Base-by-base conservation (phyloP, 192 early-diverging fungal species). In the Fimicolochytrium jonesii region DNA sequence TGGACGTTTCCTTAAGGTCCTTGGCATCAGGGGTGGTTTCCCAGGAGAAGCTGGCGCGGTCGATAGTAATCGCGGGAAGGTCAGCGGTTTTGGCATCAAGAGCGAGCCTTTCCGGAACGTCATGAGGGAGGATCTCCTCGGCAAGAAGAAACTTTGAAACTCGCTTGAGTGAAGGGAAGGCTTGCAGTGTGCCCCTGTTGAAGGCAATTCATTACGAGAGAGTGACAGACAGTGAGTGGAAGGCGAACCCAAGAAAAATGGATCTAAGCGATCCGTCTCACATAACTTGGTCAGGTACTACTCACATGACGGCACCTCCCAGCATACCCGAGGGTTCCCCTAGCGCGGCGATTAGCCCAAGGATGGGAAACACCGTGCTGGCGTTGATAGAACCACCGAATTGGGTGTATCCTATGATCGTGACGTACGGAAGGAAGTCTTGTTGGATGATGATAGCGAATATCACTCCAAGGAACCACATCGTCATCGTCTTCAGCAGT, bases 381-480 rank as follows among this genome's bases (percentile, higher is more conserved):
- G 53, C 53, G 17, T 30, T 55, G 53, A 55, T 55, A 4, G 3
- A 15, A n/a, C 53, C 53, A 3, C 53, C 53, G 34, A 55, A 25
- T 18, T 55, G 13, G 33, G 31, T 18, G 32, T 34, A 55, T 13
- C 4, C 10, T 7, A 55, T 25, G 53, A 55, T 55, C 4, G 53
- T 37, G 2, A 55, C 15, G 5, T 30, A 36, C 53, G 30, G 6
- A 9, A 55, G n/a, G 26, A 37, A 33, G 10, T 33, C 35, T 26
- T 36, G 31, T 18, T 55, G 53, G n/a, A 37, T 36, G 34, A 55
- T 55, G 4, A 33, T 34, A 25, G n/a, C 15, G 4, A 25, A 15
- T 7, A 55, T 36, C 11, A 55, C 20, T n/a, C n/a, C n/a, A n/a
- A n/a, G n/a, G 18, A 33, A 33, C 6, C 13, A 55, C 29, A 55